A percentile compares a stretch with the other conserved stretches of the same genome.
phyloP scores from a whole-genome alignment of 345 rosid genomes.

The Citrus medica region DNA sequence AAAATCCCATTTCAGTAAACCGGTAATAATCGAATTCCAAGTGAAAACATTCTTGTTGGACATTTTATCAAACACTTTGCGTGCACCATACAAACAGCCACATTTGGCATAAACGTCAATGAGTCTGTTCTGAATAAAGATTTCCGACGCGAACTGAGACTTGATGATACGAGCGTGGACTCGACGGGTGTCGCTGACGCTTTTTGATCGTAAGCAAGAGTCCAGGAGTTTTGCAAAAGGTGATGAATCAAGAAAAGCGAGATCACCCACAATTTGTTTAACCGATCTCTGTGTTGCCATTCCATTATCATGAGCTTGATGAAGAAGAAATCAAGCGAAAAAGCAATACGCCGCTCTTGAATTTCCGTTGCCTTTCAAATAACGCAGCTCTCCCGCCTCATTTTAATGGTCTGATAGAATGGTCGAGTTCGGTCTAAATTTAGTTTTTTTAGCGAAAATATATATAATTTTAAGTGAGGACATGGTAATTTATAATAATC shows the following conservation, averaged over 20 bases:
- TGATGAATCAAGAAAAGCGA: constrained; percentile 43
- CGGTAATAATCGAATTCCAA: constrained; percentile 64
- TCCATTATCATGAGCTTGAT: constrained; percentile 32
- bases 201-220: constrained; percentile 45
- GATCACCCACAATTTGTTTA: constrained; percentile 33
- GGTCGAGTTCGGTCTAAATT: background rate
- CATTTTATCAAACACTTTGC: constrained; percentile 73
- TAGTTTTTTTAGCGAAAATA: too few species aligned
- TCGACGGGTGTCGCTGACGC: constrained; percentile 34
- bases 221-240: constrained; percentile 68
- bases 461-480: too few species aligned
- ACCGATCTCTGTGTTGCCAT: constrained; percentile 53
- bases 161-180: constrained; percentile 63
- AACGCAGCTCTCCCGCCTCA: background rate
- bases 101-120: constrained; percentile 63
- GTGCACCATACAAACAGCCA: constrained; percentile 45
- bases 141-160: constrained; percentile 40
- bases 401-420: background rate
- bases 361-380: background rate
- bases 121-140: constrained; percentile 67
- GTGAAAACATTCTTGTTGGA: constrained; percentile 50
- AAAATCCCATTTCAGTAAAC: constrained; percentile 43
- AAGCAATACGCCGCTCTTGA: background rate
- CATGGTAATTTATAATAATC: too few species aligned
- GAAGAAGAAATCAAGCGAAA: background rate